phyloP scores from a whole-genome alignment of 257 asterid species.

The Solanum rostratum region DNA sequence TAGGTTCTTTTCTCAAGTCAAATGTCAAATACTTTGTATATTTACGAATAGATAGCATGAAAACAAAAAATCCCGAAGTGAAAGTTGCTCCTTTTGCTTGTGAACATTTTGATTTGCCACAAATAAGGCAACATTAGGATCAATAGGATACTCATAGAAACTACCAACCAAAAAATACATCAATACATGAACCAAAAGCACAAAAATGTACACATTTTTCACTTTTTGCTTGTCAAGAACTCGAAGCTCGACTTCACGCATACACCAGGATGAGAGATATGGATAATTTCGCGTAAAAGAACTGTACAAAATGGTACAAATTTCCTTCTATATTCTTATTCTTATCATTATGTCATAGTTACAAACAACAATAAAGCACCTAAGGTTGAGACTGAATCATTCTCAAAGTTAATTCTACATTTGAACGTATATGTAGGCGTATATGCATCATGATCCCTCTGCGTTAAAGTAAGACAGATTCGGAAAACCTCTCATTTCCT shows the following conservation, averaged over 20 bases:
- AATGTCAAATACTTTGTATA: no score
- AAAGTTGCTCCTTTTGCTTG: not conserved
- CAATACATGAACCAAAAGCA: not conserved
- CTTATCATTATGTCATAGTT: not conserved
- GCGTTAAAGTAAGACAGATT: not conserved
- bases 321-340: not conserved
- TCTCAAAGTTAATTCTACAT: not conserved
- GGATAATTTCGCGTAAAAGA: not conserved
- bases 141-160: not conserved
- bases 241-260: not conserved
- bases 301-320: not conserved
- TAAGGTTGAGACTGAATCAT: not conserved
- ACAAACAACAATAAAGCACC: not conserved
- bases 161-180: not conserved
- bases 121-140: not conserved
- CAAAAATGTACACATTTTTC: not conserved
- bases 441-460: not conserved
- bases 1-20: not conserved
- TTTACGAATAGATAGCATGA: no score
- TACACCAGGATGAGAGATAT: not conserved
- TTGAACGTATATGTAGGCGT: not conserved
- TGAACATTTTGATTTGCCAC: not conserved
- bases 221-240: not conserved
- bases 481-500: not conserved
- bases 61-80: no score